phyloP scores from a whole-genome alignment of 139 green algal genomes.

The Diplosphaera chodatii region DNA sequence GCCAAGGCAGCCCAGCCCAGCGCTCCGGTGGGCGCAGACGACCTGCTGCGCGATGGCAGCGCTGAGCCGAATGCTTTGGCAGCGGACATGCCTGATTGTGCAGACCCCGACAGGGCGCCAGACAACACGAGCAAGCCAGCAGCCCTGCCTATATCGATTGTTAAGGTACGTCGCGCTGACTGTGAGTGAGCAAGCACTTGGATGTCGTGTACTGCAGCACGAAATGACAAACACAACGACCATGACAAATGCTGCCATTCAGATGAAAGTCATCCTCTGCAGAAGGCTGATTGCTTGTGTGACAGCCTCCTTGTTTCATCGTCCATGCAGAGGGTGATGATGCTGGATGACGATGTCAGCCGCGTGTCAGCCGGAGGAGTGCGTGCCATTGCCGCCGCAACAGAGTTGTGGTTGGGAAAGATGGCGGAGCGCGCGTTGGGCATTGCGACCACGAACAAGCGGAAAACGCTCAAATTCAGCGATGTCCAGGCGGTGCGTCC shows the following conservation, averaged over 20 bases:
- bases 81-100: too few species aligned
- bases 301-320: too few species aligned
- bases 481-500: conserved; percentile 14
- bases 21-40: background rate
- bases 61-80: background rate
- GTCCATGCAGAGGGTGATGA: conserved; percentile 38
- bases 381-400: conserved; percentile 31
- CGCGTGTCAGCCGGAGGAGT: conserved; percentile 40
- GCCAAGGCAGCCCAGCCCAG: background rate
- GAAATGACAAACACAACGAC: too few species aligned
- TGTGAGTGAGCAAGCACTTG: too few species aligned
- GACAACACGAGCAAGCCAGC: conserved; percentile 12
- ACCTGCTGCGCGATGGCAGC: background rate
- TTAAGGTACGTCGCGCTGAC: too few species aligned
- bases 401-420: conserved; percentile 39
- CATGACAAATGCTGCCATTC: too few species aligned
- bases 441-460: conserved; percentile 25
- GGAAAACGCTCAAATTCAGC: conserved; percentile 35
- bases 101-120: background rate
- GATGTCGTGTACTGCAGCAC: too few species aligned
- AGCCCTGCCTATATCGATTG: conserved; percentile 38
- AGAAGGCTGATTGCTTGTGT: too few species aligned
- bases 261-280: too few species aligned
- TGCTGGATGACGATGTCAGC: conserved; percentile 42
- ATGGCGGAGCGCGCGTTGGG: conserved; percentile 30